These are phyloP conservation scores for Citrus medica DNA, from an alignment of 345 rosid genomes.

Conservation along the genomic window DNA sequence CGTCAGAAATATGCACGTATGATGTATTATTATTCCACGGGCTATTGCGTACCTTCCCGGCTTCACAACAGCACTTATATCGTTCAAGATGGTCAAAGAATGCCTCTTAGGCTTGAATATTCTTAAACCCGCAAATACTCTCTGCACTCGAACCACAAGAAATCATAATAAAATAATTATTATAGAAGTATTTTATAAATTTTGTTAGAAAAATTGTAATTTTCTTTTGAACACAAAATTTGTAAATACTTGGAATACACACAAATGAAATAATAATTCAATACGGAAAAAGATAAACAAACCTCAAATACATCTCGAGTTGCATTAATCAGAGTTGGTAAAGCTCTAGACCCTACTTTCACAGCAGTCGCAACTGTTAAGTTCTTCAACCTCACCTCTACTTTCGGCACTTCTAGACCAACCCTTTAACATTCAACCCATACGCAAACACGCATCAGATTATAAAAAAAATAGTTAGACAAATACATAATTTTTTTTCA, in stretches of 20 bases:
- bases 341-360: conserved; percentile 72
- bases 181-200: too few species aligned
- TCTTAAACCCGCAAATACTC: conserved; percentile 30
- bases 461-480: too few species aligned
- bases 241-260: background rate
- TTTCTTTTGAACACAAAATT: too few species aligned
- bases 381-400: conserved; percentile 73
- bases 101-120: conserved; percentile 47
- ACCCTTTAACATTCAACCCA: conserved; percentile 46
- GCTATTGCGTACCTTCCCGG: conserved; percentile 62
- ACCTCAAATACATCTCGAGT: conserved; percentile 71
- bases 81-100: conserved; percentile 50
- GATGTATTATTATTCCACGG: too few species aligned
- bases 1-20: too few species aligned
- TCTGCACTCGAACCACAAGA: conserved; percentile 30
- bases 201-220: too few species aligned
- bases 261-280: background rate
- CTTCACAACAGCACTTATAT: conserved; percentile 58
- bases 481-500: too few species aligned
- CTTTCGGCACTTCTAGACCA: conserved; percentile 67
- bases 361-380: conserved; percentile 56
- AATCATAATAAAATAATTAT: background rate
- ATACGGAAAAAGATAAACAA: too few species aligned
- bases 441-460: too few species aligned
- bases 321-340: conserved; percentile 75